A percentile compares a stretch with the other conserved stretches of the same genome.
Conservation (phyloP, 164 flowering plant species). For the Euptelea pleiosperma region DNA sequence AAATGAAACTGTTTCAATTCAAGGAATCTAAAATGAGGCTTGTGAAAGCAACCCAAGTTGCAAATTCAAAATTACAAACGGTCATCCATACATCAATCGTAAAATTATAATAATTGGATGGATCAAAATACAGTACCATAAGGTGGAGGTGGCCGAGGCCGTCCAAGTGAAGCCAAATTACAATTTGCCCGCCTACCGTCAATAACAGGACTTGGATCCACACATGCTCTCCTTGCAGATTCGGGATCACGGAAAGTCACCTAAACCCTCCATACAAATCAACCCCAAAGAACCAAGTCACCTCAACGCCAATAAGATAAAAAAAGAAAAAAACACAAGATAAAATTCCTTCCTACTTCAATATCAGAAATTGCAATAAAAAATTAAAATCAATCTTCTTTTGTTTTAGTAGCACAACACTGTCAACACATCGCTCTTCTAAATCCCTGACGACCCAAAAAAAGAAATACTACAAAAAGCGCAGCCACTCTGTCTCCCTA, state of each 20-base stretch:
- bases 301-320: background rate
- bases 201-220: slow-evolving; percentile 72
- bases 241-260: slow-evolving; percentile 85
- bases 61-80: no score
- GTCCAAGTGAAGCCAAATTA: slow-evolving; percentile 84
- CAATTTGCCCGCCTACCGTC: slow-evolving; percentile 84
- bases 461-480: no score
- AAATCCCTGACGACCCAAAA: no score
- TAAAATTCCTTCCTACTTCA: no score
- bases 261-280: slow-evolving; percentile 65
- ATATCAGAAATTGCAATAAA: no score
- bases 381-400: no score
- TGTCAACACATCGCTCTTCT: no score
- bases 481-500: no score
- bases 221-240: slow-evolving; percentile 74
- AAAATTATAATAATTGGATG: background rate
- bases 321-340: no score
- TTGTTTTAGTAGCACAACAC: no score
- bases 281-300: slow-evolving; percentile 35
- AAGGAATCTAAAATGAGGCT: no score
- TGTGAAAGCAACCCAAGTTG: background rate
- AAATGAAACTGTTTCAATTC: no score
- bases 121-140: slow-evolving; percentile 27
- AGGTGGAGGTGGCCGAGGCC: slow-evolving; percentile 58
- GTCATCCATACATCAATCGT: background rate